A percentile compares a stretch with the other conserved stretches of the same genome.
These are phyloP conservation scores for Fraxinus pennsylvanica DNA, from an alignment of 257 asterid species.

Conservation along the genomic window DNA sequence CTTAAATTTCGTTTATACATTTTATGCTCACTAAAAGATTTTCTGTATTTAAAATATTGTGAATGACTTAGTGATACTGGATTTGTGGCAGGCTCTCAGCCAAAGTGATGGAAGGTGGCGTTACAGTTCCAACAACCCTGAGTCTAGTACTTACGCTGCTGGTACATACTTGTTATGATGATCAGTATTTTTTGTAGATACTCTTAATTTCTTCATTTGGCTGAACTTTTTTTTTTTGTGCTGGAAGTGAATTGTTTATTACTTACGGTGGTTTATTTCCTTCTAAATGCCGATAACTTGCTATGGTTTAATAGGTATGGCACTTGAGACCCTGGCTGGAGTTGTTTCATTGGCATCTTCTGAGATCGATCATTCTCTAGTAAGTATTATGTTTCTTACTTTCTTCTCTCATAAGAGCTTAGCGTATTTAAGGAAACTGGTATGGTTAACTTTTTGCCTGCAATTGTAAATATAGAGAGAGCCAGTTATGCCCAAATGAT, in stretches of 20 bases:
- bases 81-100: conserved; percentile 73
- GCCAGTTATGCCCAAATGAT: conserved; percentile 1
- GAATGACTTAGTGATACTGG: conserved; percentile 27
- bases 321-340: conserved; percentile 88
- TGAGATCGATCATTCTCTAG: conserved; percentile 76
- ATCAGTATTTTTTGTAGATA: background rate
- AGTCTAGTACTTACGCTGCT: conserved; percentile 87
- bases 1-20: background rate
- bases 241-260: conserved; percentile 11
- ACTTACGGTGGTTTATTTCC: conserved; percentile 16
- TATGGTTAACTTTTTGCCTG: conserved; percentile 4
- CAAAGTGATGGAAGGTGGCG: conserved; percentile 99
- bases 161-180: conserved; percentile 44
- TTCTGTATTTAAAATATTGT: conserved; percentile 12
- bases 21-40: conserved; percentile 8
- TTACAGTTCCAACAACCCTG: conserved; percentile 74
- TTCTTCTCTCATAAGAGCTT: background rate
- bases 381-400: conserved; percentile 32
- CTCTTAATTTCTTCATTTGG: background rate
- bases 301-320: conserved; percentile 55
- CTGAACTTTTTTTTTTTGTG: background rate
- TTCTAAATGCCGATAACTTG: conserved; percentile 16
- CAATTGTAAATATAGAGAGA: background rate
- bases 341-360: conserved; percentile 74
- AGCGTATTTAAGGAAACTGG: background rate